Evolutionary conservation across 108 stramenopile genomes (phyloP), one percentile per base, ranked within the genome.

Genomic region (Craspedostauros australis): DNA sequence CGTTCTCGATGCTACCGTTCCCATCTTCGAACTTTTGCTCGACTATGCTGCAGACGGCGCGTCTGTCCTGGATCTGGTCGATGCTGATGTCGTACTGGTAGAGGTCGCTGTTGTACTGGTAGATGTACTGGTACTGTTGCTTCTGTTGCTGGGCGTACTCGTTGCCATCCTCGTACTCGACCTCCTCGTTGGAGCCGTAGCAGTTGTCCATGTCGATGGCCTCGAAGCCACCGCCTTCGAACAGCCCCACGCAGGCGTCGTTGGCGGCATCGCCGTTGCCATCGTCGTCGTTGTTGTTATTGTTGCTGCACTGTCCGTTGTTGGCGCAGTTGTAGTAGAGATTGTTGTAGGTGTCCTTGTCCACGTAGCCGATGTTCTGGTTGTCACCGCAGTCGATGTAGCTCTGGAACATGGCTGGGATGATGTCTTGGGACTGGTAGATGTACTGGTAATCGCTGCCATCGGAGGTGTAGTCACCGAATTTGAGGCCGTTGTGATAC

Each of bases 401-500:
- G 5, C 52, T 30, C 2, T n/a, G 44, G 58, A 60, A 60, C 42
- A 45, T 60, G 58, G 24, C 38, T 3, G 24, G 42, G 4, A 60
- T 47, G 42, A 60, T 16, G 15, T 30, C 58, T 15, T 48, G 42
- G 3, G 58, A 30, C 15, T 45, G 46, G 36, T 26, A 29, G 47
- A 32, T 49, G 36, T 60, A 60, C 28, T 60, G 46, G 23, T 29
- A 32, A 28, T 43, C 42, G 6, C 39, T 38, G 21, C 27, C 54
- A 5, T 12, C 18, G 20, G 24, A 24, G 1, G 11, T 23, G 24
- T 24, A 60, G 4, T 38, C n/a, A n/a, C n/a, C n/a, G n/a, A n/a
- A n/a, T n/a, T n/a, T n/a, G 20, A 29, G 46, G 16, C 20, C 26
- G 8, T 25, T 20, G 34, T 47, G 20, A 33, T 79, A 84, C 26